Evolutionary conservation across 495 filamentous ascomycete species (phyloP).

Genomic region (Hyaloscypha variabilis): DNA sequence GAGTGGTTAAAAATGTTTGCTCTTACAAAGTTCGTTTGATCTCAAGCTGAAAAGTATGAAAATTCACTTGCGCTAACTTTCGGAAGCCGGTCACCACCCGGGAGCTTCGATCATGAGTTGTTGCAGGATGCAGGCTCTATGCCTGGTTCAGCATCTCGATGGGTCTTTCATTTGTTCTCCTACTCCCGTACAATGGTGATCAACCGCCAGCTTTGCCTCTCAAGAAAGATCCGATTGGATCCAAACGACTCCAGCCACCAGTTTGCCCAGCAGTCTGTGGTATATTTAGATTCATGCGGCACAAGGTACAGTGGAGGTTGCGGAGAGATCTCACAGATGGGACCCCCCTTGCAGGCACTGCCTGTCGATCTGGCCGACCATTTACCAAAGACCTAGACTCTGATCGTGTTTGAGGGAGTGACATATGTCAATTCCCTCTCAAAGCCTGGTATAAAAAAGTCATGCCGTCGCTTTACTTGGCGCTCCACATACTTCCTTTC

Average conservation of each 20-base stretch:
- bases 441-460: background rate
- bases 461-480: background rate
- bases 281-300: background rate
- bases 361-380: background rate
- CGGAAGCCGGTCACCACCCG: background rate
- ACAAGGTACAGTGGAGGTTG: background rate
- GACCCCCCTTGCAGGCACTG: background rate
- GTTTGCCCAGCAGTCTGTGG: background rate
- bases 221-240: too few relatives aligned
- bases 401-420: background rate
- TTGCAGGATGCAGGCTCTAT: background rate
- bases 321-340: slow-evolving; percentile 3
- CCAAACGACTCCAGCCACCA: too few relatives aligned
- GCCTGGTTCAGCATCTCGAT: background rate
- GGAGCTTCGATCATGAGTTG: slow-evolving; percentile 3
- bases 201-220: too few relatives aligned
- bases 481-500: background rate
- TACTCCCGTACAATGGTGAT: too few relatives aligned
- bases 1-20: background rate
- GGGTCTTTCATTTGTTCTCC: too few relatives aligned
- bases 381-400: background rate
- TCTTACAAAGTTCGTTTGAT: slow-evolving; percentile 11
- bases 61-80: background rate
- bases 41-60: background rate
- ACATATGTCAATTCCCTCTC: background rate